phyloP scores from a whole-genome alignment of 2,329 filamentous ascomycete species.

The Dactylellina leptospora region DNA sequence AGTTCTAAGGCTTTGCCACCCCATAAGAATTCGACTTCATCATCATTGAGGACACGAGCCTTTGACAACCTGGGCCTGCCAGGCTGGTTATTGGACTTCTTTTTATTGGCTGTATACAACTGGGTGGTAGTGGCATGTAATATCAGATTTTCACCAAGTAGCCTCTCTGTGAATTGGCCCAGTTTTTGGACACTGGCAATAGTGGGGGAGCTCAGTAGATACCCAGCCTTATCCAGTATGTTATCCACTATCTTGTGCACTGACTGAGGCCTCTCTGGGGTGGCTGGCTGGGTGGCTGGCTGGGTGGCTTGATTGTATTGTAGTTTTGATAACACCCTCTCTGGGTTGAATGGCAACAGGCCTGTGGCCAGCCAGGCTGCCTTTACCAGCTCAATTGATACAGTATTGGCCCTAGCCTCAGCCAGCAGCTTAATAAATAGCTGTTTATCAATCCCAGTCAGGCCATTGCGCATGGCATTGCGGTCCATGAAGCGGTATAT shows the following conservation, averaged over 20 bases:
- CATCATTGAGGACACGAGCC: not conserved
- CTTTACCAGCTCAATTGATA: not conserved
- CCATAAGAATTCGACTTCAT: not conserved
- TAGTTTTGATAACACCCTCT: not conserved
- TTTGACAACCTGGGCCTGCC: not conserved
- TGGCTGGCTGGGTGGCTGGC: constrained; percentile 7
- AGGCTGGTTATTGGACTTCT: not conserved
- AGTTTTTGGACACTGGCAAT: not conserved
- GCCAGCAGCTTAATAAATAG: constrained; percentile 13
- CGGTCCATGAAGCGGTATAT: too few species aligned
- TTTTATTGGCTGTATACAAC: not conserved
- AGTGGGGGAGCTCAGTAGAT: not conserved
- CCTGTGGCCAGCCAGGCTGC: not conserved
- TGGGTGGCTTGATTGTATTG: constrained; percentile 1
- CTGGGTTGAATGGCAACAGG: not conserved
- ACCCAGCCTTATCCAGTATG: not conserved
- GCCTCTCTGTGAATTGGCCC: not conserved
- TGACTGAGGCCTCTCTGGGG: not conserved
- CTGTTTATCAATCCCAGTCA: constrained; percentile 5
- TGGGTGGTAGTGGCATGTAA: constrained; percentile 1
- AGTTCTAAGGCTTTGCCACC: not conserved
- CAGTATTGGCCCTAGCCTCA: not conserved
- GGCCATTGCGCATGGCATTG: constrained; percentile 1
- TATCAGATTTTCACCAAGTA: constrained; percentile 12
- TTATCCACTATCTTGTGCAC: not conserved